Base-by-base conservation (phyloP, 2,329 filamentous ascomycete genomes). In the Biscogniauxia sp. region DNA sequence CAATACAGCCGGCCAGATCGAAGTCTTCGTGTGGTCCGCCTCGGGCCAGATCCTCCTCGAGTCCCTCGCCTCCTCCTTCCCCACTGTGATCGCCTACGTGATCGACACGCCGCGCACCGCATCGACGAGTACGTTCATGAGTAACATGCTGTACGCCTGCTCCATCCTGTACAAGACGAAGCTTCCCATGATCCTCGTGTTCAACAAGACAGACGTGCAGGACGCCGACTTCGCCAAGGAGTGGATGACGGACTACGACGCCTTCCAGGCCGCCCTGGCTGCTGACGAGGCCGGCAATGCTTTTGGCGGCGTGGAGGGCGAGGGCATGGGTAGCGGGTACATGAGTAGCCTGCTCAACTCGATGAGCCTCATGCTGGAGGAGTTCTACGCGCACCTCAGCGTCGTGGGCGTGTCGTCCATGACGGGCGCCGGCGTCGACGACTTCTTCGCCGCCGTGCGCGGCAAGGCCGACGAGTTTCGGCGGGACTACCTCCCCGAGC, bases 161-260 rank as follows among this genome's bases (percentile, higher is more conserved):
- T 96, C 91, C 62, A 99, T 99, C 66, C 85, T 99, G 17, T 99
- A 99, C 85, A 98, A 98, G 81, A 98, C 94, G 1, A 97, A 96
- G 75, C 82, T 99, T 0, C 95, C 95, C 23, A 99, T 99, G 95
- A 96, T 99, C 57, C 80, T 99, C 7, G 95, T 99, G 11, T 98
- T 99, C 83, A 99, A 99, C 82, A 99, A 99, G 80, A 97, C 93
- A 0, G 95, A 99, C 71, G 92, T 96, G 51, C 92, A 96, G 75
- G 90, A 96, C 70, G 92, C 93, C 0, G 84, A 86, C 25, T 97
- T 97, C 71, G 95, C 93, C 1, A 95, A 94, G 78, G 93, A 98
- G 73, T 99, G 96, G 95, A 99, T 99, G 95, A 96, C 93, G 5
- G 94, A 99, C 76, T 99, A 97, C 71, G 95, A 99, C 67, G 88